A percentile compares a stretch with the other conserved stretches of the same genome.
Evolutionary conservation across 176 grass and related monocot species (phyloP).

Genomic region (Chloris gayana): DNA sequence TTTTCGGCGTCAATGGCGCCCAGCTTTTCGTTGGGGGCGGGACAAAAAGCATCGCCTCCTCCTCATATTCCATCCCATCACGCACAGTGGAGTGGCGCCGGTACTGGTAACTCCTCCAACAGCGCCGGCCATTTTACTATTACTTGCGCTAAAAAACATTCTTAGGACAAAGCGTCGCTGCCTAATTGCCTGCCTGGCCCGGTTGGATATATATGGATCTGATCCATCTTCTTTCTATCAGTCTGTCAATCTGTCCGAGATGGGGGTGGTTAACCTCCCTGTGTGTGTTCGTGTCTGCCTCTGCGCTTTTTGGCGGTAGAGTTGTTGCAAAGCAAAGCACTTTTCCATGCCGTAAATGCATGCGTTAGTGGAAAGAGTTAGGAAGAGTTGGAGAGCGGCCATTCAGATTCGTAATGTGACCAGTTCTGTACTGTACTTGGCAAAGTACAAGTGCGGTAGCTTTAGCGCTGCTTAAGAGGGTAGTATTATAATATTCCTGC

Average conservation of each 20-base stretch:
- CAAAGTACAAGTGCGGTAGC: not conserved
- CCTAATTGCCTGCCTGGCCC: constrained; percentile 41
- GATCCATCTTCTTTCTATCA: not conserved
- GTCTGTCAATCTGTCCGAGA: not conserved
- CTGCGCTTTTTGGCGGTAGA: constrained; percentile 9
- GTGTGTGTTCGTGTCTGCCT: not conserved
- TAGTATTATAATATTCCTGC: not conserved
- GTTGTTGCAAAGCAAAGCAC: constrained; percentile 19
- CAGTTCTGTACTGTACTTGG: not conserved
- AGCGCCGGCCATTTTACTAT: constrained; percentile 5
- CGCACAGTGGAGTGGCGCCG: constrained; percentile 21
- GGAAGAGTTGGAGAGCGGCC: not conserved
- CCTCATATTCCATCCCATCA: constrained; percentile 51
- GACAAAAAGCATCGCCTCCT: constrained; percentile 48
- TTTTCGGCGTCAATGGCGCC: constrained; percentile 57
- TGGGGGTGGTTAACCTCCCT: not conserved
- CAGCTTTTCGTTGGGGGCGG: constrained; percentile 47
- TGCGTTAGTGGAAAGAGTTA: constrained; percentile 19
- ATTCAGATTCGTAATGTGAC: not conserved
- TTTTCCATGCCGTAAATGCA: constrained; percentile 23
- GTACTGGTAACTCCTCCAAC: constrained; percentile 10
- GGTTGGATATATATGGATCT: constrained; percentile 4
- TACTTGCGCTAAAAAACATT: constrained; percentile 13
- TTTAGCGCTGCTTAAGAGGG: not conserved
- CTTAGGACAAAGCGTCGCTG: constrained; percentile 22